These are phyloP conservation scores for Vigna angularis DNA, from an alignment of 306 rosid species.

Conservation along the genomic window DNA sequence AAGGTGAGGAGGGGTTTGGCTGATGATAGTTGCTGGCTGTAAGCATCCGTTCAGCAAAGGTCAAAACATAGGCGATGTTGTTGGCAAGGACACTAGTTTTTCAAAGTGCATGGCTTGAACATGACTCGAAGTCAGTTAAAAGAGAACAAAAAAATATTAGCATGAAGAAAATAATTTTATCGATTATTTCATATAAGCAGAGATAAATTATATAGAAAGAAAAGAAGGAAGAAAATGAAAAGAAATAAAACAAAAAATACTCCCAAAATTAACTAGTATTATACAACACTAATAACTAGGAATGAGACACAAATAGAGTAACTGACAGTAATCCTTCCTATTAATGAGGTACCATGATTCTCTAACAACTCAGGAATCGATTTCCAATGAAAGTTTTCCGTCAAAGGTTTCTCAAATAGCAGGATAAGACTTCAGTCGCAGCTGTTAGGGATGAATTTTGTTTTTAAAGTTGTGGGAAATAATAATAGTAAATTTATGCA, in stretches of 20 bases:
- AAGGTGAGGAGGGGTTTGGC: background rate
- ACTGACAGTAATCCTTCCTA: background rate
- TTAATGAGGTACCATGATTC: background rate
- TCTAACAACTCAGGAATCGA: background rate
- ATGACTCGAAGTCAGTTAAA: background rate
- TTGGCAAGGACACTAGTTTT: background rate
- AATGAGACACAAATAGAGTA: background rate
- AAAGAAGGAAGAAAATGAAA: background rate
- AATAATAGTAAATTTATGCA: background rate
- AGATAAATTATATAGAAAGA: background rate
- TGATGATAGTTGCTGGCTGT: background rate
- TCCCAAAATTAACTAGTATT: background rate
- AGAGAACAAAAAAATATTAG: background rate
- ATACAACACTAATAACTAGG: background rate
- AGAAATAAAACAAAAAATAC: background rate
- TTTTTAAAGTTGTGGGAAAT: conserved; percentile 6
- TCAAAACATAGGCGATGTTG: background rate
- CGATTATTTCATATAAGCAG: background rate
- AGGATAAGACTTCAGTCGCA: background rate
- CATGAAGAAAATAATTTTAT: background rate
- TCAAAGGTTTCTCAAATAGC: background rate
- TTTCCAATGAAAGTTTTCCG: background rate
- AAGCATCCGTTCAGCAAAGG: background rate
- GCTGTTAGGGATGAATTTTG: background rate
- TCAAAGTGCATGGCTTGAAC: background rate